phyloP scores from a whole-genome alignment of 345 rosid genomes.

The Corchorus olitorius region DNA sequence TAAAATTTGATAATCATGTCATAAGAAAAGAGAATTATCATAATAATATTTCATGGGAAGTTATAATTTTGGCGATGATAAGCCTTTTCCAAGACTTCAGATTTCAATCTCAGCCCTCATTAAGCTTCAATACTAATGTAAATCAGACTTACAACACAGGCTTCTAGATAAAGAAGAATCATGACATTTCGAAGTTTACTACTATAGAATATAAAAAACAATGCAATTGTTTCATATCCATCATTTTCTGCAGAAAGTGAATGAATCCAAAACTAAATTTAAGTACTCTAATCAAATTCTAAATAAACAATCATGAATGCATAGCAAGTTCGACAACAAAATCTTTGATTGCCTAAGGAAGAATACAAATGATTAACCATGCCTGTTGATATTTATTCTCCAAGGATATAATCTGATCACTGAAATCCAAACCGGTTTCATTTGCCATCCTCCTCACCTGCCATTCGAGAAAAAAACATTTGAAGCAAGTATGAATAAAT shows the following conservation, averaged over 20 bases:
- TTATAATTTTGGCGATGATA: not conserved
- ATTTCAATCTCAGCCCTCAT: not conserved
- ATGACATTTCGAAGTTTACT: not conserved
- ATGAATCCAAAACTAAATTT: conserved; percentile 6
- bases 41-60: not conserved
- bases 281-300: not conserved
- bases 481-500: conserved; percentile 13
- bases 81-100: conserved; percentile 3
- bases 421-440: conserved; percentile 91
- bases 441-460: conserved; percentile 95
- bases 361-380: not conserved
- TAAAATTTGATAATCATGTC: not conserved
- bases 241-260: not conserved
- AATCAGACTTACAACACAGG: not conserved
- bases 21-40: not conserved
- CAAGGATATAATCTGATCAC: conserved; percentile 73
- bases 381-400: conserved; percentile 91
- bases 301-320: not conserved
- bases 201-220: not conserved
- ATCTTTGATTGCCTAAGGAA: not conserved
- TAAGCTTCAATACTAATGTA: not conserved
- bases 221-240: not conserved
- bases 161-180: not conserved
- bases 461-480: conserved; percentile 28
- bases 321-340: not conserved